Conservation (phyloP, 2,329 filamentous ascomycete species). For the Epichloe gansuensis region DNA sequence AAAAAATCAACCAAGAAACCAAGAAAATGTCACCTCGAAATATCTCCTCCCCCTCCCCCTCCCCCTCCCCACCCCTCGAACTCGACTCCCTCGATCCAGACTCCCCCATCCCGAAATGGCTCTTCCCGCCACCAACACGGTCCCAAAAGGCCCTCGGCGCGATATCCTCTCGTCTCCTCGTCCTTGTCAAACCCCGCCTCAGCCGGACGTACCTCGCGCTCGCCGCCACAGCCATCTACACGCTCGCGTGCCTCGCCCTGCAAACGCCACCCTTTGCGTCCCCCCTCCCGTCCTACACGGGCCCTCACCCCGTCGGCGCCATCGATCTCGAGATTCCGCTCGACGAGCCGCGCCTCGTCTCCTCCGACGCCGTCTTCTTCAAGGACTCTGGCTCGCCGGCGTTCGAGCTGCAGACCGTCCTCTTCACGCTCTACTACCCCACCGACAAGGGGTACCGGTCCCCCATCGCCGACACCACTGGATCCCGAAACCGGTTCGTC, state of each 20-base stretch:
- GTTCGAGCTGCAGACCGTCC: conserved; percentile 32
- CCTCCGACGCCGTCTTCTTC: conserved; percentile 22
- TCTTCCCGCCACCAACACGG: not conserved
- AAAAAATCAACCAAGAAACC: not conserved
- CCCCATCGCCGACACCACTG: conserved; percentile 26
- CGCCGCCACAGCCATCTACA: conserved; percentile 15
- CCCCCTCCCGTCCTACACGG: conserved; percentile 31
- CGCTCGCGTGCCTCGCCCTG: conserved; percentile 26
- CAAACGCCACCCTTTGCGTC: conserved; percentile 30
- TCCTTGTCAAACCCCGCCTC: not conserved
- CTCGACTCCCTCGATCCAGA: conserved; percentile 6
- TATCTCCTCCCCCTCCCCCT: not conserved
- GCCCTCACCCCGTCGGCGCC: conserved; percentile 30
- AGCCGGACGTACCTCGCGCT: not conserved
- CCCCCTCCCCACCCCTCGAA: not conserved
- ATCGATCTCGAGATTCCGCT: conserved; percentile 35
- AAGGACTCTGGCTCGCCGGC: conserved; percentile 23
- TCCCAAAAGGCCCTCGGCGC: not conserved
- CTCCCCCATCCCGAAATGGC: conserved; percentile 4
- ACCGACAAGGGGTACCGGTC: conserved; percentile 9
- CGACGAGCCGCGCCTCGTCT: conserved; percentile 17
- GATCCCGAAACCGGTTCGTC: conserved; percentile 29
- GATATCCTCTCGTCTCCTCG: not conserved
- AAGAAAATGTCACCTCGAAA: not conserved
- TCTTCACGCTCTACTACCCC: conserved; percentile 39